Base-by-base conservation (phyloP, 176 grass and related monocot genomes). In the Aegilops speltoides region DNA sequence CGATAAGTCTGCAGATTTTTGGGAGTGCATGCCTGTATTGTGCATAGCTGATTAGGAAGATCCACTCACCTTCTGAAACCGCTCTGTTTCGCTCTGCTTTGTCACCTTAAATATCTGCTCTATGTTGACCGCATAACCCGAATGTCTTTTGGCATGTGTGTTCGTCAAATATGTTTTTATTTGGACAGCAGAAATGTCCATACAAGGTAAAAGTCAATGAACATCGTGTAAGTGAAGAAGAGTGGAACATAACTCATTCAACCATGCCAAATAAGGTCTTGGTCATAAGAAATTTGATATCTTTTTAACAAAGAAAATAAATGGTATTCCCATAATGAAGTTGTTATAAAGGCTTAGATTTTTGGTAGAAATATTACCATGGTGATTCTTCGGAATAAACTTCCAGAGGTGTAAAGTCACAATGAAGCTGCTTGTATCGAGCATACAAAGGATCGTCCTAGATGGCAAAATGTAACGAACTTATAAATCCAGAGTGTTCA, bases 81-180 rank as follows among this genome's bases (percentile, higher is more conserved):
- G 64, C 61, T 94, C 86, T 43, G 79, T 74, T 94, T 95, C 96
- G 54, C 86, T 90, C 34, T 95, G 84, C 71, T 84, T 89, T 25
- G 70, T 92, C 84, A 94, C 88, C 89, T 89, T 95, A 86, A 95
- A 98, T 84, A 98, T 89, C 64, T 95, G 93, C 19, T 88, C 59
- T 79, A 98, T 88, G 84, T 94, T 88, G 64, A 94, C 84, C 5
- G 89, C 80, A 67, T 91, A 98, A 82, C 20, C 74, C 8, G 84
- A 83, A 54, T 98, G 93, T n/a, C 88, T 98, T 88, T 92, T 92
- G 46, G 68, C 93, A 85, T 94, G 96, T 24, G 93, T 96, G 50
- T 96, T 96, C 43, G 28, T 37, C 86, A 98, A 81, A 86, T 98
- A 98, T 65, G 79, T 90, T 83, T 94, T 91, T 96, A 96, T 96